Evolutionary conservation across 2,329 filamentous ascomycete genomes (phyloP), one percentile per base, ranked within the genome.

Genomic region (Cryphonectria radicalis): DNA sequence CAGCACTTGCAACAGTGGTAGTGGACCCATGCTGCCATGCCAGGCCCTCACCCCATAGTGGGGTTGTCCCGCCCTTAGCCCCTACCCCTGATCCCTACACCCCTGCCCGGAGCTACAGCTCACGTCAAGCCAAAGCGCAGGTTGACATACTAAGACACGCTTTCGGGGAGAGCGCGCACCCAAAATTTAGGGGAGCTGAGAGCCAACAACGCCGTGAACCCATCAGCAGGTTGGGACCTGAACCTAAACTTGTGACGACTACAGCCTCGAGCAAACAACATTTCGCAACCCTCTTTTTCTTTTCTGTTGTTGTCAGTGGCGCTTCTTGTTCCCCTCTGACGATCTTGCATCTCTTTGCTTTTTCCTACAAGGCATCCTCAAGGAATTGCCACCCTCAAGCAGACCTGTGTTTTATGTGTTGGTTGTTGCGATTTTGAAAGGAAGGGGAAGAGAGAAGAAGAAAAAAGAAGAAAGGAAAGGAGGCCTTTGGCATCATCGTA

Each of bases 131-230:
- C 40, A 19, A 50, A 19, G 42, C 43, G 17, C 17, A 42, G 42
- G 28, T 62, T 62, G 40, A 37, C 60, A 62, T 22, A 35, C 40
- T 68, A 62, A 68, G 57, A 68, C 67, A 68, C 67, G 67, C 67
- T 68, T 63, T 68, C 42, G 59, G 43, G 46, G 22, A 22, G 46
- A 50, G 46, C 46, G 46, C 67, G 67, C 67, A 59, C 67, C 67
- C 67, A 68, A 63, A 62, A 62, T 63, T 68, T 68, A 37, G 57
- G 63, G 63, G 42, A 65, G 63, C 63, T 46, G 43, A 50, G 43
- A 53, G 42, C 67, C 59, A 63, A 68, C 59, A 50, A 53, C 60
- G 37, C 53, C 67, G 25, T 68, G 57, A 57, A 53, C 22, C 43
- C 59, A 68, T 63, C 32, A 63, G 32, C 59, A 57, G 50, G 40